phyloP scores from a whole-genome alignment of 148 eudicot genomes.

The Bassia scoparia region DNA sequence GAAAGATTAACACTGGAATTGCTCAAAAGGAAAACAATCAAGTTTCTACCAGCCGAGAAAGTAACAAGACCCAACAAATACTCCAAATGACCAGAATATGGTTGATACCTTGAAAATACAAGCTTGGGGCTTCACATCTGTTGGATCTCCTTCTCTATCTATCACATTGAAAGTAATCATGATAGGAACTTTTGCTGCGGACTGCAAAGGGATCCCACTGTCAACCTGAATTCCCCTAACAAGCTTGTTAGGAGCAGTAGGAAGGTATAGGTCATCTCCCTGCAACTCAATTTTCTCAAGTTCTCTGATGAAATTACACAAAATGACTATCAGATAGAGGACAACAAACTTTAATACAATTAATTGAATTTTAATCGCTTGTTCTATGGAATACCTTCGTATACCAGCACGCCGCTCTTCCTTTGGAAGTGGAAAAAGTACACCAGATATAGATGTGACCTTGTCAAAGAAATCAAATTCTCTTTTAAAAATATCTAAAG shows the following conservation, averaged over 20 bases:
- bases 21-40: neutral
- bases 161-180: constrained; percentile 97
- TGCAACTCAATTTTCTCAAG: constrained; percentile 73
- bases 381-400: constrained; percentile 49
- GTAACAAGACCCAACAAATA: neutral
- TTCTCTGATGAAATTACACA: constrained; percentile 46
- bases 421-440: constrained; percentile 80
- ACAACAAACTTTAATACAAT: neutral
- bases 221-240: constrained; percentile 90
- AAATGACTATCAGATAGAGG: constrained; percentile 11
- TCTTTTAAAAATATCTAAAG: constrained; percentile 62
- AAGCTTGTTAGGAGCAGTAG: constrained; percentile 85
- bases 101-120: constrained; percentile 89
- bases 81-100: neutral
- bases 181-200: constrained; percentile 98
- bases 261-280: constrained; percentile 88
- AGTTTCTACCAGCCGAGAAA: neutral
- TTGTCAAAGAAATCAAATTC: constrained; percentile 98
- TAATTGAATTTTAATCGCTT: constrained; percentile 1
- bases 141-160: constrained; percentile 62
- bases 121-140: constrained; percentile 81
- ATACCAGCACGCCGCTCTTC: constrained; percentile 97
- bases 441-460: constrained; percentile 91
- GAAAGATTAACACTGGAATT: neutral
- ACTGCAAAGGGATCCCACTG: constrained; percentile 96